These are phyloP conservation scores for Clavispora asparagi DNA, from an alignment of 805 yeast genomes.

Conservation along the genomic window DNA sequence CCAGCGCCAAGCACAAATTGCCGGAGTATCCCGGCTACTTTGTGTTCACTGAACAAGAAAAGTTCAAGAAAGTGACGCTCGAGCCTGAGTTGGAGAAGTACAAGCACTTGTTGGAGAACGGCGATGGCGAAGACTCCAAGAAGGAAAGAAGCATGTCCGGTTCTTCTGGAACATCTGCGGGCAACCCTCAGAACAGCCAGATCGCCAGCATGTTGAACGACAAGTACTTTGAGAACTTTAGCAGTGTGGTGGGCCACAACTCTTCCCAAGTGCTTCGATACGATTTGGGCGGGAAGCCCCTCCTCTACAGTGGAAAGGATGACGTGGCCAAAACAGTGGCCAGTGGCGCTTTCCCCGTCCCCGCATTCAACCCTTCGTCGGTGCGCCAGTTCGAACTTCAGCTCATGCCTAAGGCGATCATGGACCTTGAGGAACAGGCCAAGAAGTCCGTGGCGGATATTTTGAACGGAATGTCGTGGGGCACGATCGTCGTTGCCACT, in stretches of 20 bases:
- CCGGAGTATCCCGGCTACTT: slow-evolving; percentile 63
- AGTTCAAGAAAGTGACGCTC: slow-evolving; percentile 46
- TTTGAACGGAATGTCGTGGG: slow-evolving; percentile 93
- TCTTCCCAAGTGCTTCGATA: slow-evolving; percentile 85
- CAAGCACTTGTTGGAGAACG: slow-evolving; percentile 44
- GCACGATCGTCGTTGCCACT: slow-evolving; percentile 81
- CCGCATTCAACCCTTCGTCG: slow-evolving; percentile 57
- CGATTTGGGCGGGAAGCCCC: slow-evolving; percentile 72
- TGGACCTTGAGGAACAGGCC: slow-evolving; percentile 57
- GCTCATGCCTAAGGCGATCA: slow-evolving; percentile 88
- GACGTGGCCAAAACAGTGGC: slow-evolving; percentile 42
- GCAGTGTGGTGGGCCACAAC: slow-evolving; percentile 70
- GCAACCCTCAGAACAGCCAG: slow-evolving; percentile 17
- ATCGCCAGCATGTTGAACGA: slow-evolving; percentile 62
- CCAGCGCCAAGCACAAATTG: slow-evolving; percentile 13
- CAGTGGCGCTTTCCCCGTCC: slow-evolving; percentile 46
- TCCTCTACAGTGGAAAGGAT: slow-evolving; percentile 65
- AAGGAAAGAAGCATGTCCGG: slow-evolving; percentile 12
- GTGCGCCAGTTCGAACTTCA: slow-evolving; percentile 75
- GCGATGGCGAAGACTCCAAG: slow-evolving; percentile 35
- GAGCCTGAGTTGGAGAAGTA: slow-evolving; percentile 48
- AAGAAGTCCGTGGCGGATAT: slow-evolving; percentile 37
- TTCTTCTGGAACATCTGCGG: slow-evolving; percentile 12
- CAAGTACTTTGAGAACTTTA: slow-evolving; percentile 72
- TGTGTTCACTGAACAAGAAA: slow-evolving; percentile 70